A percentile compares a stretch with the other conserved stretches of the same genome.
Conservation (phyloP, 1,284 basidiomycete genomes). For the Boletellus deceptivus region DNA sequence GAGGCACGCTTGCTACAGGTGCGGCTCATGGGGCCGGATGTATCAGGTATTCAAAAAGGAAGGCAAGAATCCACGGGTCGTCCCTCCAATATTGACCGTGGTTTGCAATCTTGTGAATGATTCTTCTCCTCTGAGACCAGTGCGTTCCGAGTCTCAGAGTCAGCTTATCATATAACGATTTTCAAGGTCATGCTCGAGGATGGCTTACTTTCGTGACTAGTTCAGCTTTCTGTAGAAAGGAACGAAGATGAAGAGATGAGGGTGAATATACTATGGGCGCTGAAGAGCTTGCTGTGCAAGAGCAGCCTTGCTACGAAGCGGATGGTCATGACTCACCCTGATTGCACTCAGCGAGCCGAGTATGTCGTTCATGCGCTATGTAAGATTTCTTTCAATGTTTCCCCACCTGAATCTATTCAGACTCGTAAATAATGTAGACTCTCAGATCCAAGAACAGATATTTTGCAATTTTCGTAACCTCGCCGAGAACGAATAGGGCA, state of each 20-base stretch:
- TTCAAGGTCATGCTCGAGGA: slow-evolving; percentile 48
- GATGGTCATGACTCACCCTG: slow-evolving; percentile 60
- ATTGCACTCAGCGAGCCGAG: slow-evolving; percentile 57
- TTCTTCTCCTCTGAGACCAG: slow-evolving; percentile 76
- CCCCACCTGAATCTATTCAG: slow-evolving; percentile 30
- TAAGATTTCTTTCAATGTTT: neutral
- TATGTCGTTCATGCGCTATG: slow-evolving; percentile 32
- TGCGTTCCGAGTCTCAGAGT: slow-evolving; percentile 36
- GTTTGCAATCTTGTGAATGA: slow-evolving; percentile 86
- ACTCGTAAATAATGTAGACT: slow-evolving; percentile 48
- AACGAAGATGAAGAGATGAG: slow-evolving; percentile 56
- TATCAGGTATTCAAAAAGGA: slow-evolving; percentile 56
- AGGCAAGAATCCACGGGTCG: slow-evolving; percentile 69
- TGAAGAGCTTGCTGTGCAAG: slow-evolving; percentile 76
- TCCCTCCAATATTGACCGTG: slow-evolving; percentile 68
- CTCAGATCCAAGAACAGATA: slow-evolving; percentile 63
- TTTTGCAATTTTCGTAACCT: slow-evolving; percentile 63
- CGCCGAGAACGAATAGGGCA: slow-evolving; percentile 57
- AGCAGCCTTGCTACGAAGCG: slow-evolving; percentile 57
- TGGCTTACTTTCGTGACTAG: slow-evolving; percentile 63
- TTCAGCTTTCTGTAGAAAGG: slow-evolving; percentile 53
- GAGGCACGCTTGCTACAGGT: slow-evolving; percentile 83
- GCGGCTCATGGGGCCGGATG: slow-evolving; percentile 77
- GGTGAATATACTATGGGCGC: slow-evolving; percentile 73
- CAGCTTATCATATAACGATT: neutral